Conservation (phyloP, 345 rosid species). For the Garcia nutans region DNA sequence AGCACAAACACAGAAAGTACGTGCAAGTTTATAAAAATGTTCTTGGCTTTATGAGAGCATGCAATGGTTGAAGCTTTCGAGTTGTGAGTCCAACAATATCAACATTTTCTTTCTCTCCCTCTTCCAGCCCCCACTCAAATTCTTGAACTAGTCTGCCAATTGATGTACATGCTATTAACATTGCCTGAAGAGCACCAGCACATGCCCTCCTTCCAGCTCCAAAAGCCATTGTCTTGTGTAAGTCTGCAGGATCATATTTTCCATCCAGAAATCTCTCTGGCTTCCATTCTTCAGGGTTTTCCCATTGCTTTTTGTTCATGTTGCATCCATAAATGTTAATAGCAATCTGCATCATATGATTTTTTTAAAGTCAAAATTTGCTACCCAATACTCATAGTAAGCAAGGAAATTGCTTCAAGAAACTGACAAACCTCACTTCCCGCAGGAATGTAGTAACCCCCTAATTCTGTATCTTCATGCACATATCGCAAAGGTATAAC, state of each 20-base stretch:
- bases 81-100: conserved; percentile 64
- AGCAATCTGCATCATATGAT: conserved; percentile 55
- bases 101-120: conserved; percentile 62
- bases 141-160: conserved; percentile 79
- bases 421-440: conserved; percentile 58
- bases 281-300: conserved; percentile 61
- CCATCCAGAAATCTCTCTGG: conserved; percentile 72
- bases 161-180: conserved; percentile 47
- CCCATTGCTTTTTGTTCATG: conserved; percentile 79
- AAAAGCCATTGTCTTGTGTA: conserved; percentile 89
- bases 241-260: conserved; percentile 49
- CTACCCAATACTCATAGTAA: too few species aligned
- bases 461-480: conserved; percentile 75
- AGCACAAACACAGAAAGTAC: too few species aligned
- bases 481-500: conserved; percentile 65
- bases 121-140: conserved; percentile 67
- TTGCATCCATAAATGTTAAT: conserved; percentile 86
- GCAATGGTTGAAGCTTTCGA: conserved; percentile 75
- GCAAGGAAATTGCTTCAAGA: not conserved
- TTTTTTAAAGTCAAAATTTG: not conserved
- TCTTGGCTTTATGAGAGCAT: conserved; percentile 54
- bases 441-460: conserved; percentile 67
- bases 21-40: not conserved
- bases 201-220: conserved; percentile 82
- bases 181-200: conserved; percentile 78